Conservation (phyloP, 129 eudicot genomes). For the Chrysanthemum makinoi region DNA sequence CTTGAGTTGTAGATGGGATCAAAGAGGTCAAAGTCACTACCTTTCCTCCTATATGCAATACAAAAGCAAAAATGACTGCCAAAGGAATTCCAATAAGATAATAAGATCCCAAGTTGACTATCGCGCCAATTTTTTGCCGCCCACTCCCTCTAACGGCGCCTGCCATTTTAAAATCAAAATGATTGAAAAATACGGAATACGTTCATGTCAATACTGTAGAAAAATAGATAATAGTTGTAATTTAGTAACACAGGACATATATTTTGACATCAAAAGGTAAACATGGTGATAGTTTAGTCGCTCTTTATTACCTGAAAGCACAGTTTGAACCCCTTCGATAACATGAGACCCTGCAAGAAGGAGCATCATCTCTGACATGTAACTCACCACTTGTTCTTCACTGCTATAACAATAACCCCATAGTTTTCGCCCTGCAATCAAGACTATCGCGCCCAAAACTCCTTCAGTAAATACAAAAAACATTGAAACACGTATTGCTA, state of each 20-base stretch:
- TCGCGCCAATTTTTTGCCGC: conserved; percentile 66
- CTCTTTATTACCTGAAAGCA: conserved; percentile 55
- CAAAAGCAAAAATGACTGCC: conserved; percentile 55
- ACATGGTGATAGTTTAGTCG: background rate
- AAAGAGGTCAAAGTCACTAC: conserved; percentile 31
- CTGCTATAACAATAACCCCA: conserved; percentile 59
- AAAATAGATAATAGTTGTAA: background rate
- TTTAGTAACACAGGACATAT: background rate
- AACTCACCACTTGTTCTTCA: conserved; percentile 48
- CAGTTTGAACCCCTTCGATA: conserved; percentile 66
- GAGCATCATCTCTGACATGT: conserved; percentile 48
- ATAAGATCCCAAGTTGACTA: conserved; percentile 69
- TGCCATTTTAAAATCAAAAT: conserved; percentile 11
- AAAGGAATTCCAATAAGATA: conserved; percentile 66
- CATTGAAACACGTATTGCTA: conserved; percentile 34
- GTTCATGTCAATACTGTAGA: background rate
- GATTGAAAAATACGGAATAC: background rate
- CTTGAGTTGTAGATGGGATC: background rate
- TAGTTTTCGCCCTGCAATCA: conserved; percentile 45
- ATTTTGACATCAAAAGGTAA: background rate
- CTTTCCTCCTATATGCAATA: conserved; percentile 66
- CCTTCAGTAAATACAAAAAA: conserved; percentile 36
- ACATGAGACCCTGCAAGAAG: conserved; percentile 43
- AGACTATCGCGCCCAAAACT: conserved; percentile 17
- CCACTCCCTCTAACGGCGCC: conserved; percentile 86